A percentile compares a stretch with the other conserved stretches of the same genome.
These are phyloP conservation scores for Corylus heterophylla DNA, from an alignment of 306 rosid genomes.

Conservation along the genomic window DNA sequence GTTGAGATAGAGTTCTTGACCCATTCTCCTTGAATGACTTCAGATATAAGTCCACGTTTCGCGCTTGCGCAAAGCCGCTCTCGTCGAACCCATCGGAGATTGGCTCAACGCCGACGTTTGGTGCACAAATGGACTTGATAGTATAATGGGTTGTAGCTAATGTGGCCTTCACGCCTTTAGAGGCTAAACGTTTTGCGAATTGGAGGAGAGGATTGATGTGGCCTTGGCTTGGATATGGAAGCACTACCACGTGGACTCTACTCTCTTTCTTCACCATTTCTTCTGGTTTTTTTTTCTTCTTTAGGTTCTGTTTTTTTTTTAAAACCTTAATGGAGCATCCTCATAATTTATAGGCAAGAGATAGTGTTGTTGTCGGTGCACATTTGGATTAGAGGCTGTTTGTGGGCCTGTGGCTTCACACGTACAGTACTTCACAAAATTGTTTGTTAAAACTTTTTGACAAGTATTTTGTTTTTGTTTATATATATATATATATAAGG, in stretches of 20 bases:
- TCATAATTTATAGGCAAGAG: no score
- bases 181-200: conserved; percentile 46
- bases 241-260: conserved; percentile 34
- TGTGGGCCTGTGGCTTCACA: no score
- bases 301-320: no score
- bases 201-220: conserved; percentile 56
- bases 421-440: no score
- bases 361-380: no score
- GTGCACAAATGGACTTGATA: conserved; percentile 30
- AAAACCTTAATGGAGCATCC: no score
- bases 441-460: no score
- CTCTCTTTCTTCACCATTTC: conserved; percentile 24
- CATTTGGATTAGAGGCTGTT: no score
- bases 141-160: conserved; percentile 56
- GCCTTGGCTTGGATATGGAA: conserved; percentile 61
- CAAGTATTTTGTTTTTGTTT: no score
- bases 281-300: no score
- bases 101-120: conserved; percentile 42
- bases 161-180: conserved; percentile 47
- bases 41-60: conserved; percentile 24
- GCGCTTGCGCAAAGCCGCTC: conserved; percentile 46
- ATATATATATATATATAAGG: no score
- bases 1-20: conserved; percentile 33
- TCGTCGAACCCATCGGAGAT: conserved; percentile 69
- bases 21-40: conserved; percentile 41